A percentile compares a stretch with the other conserved stretches of the same genome.
Conservation (phyloP, 371 early-diverging fungal species). For the Catenaria anguillulae region DNA sequence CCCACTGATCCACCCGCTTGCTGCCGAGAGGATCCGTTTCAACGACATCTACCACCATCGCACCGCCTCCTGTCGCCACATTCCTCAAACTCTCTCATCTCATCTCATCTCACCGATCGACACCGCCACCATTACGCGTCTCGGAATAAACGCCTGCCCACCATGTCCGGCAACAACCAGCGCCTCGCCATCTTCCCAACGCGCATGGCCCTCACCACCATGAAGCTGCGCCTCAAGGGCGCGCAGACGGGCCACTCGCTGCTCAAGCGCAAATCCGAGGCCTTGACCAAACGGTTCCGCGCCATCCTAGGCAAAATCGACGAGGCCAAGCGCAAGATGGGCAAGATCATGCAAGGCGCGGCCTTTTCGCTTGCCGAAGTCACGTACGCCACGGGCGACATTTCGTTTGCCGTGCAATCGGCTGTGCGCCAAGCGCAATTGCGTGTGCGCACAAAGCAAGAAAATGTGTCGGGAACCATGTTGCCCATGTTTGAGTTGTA, state of each 20-base stretch:
- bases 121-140: too few species aligned
- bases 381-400: constrained; percentile 92
- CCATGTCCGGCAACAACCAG: constrained; percentile 51
- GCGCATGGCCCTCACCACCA: constrained; percentile 81
- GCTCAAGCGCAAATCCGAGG: constrained; percentile 95
- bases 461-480: constrained; percentile 95
- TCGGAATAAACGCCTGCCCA: too few species aligned
- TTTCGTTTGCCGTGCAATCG: constrained; percentile 37
- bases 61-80: too few species aligned
- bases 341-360: constrained; percentile 92
- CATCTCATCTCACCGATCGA: too few species aligned
- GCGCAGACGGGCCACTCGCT: constrained; percentile 98
- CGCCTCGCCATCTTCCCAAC: constrained; percentile 71
- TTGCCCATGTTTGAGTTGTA: constrained; percentile 83
- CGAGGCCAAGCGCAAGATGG: constrained; percentile 88
- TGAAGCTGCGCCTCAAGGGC: constrained; percentile 92
- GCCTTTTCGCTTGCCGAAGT: constrained; percentile 96
- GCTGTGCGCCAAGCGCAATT: constrained; percentile 46
- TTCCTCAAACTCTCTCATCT: too few species aligned
- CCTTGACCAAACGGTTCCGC: constrained; percentile 88
- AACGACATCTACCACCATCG: too few species aligned
- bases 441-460: constrained; percentile 76
- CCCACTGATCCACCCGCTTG: too few species aligned
- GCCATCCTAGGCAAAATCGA: constrained; percentile 89
- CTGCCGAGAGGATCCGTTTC: too few species aligned